Conservation (phyloP, 768 basidiomycete species). For the Ramaria sp. region DNA sequence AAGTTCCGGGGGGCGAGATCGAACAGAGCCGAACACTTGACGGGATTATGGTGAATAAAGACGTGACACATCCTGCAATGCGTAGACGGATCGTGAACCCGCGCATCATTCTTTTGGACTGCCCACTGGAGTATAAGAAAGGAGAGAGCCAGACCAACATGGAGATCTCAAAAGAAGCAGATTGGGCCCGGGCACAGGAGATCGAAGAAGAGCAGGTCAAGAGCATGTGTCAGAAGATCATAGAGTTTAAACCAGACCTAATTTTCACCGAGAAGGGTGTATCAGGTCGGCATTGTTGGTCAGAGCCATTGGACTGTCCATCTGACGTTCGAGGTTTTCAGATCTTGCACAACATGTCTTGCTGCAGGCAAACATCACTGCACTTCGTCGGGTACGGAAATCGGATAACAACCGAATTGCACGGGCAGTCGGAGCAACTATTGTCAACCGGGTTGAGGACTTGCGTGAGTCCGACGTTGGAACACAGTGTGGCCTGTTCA, state of each 20-base stretch:
- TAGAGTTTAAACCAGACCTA: conserved; percentile 92
- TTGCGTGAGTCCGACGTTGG: conserved; percentile 87
- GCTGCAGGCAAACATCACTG: conserved; percentile 79
- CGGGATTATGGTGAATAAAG: conserved; percentile 98
- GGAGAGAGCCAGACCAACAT: conserved; percentile 98
- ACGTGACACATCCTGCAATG: conserved; percentile 97
- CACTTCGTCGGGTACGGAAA: conserved; percentile 93
- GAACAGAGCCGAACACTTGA: conserved; percentile 80
- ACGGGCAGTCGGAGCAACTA: conserved; percentile 88
- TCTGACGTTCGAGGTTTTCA: conserved; percentile 18
- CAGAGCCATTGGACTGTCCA: background rate
- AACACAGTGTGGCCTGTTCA: conserved; percentile 89
- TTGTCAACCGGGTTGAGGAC: conserved; percentile 94
- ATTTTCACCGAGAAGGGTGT: conserved; percentile 97
- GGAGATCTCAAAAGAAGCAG: conserved; percentile 88
- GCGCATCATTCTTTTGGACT: conserved; percentile 81
- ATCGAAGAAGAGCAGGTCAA: conserved; percentile 98
- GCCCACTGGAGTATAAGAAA: conserved; percentile 98
- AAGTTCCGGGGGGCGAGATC: conserved; percentile 95
- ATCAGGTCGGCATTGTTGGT: conserved; percentile 49
- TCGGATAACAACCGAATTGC: conserved; percentile 99
- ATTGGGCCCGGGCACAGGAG: conserved; percentile 86
- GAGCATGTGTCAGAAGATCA: conserved; percentile 66
- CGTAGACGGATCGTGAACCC: conserved; percentile 83
- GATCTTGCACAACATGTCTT: conserved; percentile 92